These are phyloP conservation scores for Trametes polyzona DNA, from an alignment of 1,284 basidiomycete genomes.

Conservation along the genomic window DNA sequence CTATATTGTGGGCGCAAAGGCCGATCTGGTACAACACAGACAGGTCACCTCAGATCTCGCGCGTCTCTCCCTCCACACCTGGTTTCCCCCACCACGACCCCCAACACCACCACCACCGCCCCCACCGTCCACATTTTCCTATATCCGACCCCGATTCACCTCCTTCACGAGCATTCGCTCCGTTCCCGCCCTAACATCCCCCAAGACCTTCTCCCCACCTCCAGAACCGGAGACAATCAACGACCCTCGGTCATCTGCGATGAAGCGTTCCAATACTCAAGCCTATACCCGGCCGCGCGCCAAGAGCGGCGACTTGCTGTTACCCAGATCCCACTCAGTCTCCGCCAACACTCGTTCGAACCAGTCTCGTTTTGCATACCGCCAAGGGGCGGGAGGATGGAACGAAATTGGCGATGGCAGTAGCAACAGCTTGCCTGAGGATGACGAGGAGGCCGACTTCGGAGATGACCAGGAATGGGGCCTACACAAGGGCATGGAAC, in stretches of 20 bases:
- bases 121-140: slow-evolving; percentile 72
- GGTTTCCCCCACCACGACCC: slow-evolving; percentile 78
- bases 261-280: slow-evolving; percentile 38
- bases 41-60: slow-evolving; percentile 83
- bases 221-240: slow-evolving; percentile 32
- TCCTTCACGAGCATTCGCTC: slow-evolving; percentile 78
- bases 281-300: slow-evolving; percentile 37
- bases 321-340: slow-evolving; percentile 37
- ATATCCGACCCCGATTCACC: slow-evolving; percentile 85
- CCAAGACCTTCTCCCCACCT: slow-evolving; percentile 30
- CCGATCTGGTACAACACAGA: slow-evolving; percentile 72
- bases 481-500: slow-evolving; percentile 76
- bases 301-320: slow-evolving; percentile 36
- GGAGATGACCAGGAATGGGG: slow-evolving; percentile 76
- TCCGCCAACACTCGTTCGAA: slow-evolving; percentile 24
- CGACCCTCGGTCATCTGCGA: slow-evolving; percentile 33
- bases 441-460: slow-evolving; percentile 56
- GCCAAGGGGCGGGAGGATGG: slow-evolving; percentile 46
- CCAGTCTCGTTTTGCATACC: slow-evolving; percentile 55
- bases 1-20: slow-evolving; percentile 91
- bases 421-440: slow-evolving; percentile 69
- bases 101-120: slow-evolving; percentile 59
- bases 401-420: slow-evolving; percentile 60
- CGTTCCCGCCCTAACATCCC: slow-evolving; percentile 28
- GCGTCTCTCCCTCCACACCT: slow-evolving; percentile 77